Base-by-base conservation (phyloP, 2,329 filamentous ascomycete genomes). In the Geosmithia flava region DNA sequence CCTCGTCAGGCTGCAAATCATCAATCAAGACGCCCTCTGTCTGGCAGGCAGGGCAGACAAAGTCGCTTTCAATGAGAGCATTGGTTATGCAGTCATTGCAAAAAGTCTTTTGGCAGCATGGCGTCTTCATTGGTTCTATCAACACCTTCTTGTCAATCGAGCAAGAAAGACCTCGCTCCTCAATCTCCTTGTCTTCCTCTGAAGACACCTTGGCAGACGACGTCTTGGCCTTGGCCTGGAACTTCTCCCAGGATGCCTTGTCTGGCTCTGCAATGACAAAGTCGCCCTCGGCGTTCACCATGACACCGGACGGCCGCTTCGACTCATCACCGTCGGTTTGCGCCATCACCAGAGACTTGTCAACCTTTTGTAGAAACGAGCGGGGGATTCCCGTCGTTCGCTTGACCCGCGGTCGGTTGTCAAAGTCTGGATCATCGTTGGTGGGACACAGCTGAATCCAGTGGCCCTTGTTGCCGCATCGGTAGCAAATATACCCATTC, bases 41-140 rank as follows among this genome's bases (percentile, higher is more conserved):
- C 68, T 87, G 81, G 74, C 93, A 98, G 57, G 83, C 83, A 54
- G 93, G 93, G 68, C 93, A 98, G 67, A 90, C 76, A 69, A 98
- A 89, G 76, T 98, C 93, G 78, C 85, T 93, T 74, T 97, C 90
- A 70, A 96, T 91, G 68, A 98, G 83, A 69, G 90, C 87, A 79
- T 95, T 95, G 66, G 93, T 94, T 70, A 98, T 96, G 84, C 93
- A 98, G 66, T 96, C 89, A 80, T 93, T 93, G 78, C 93, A 98
- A 76, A 95, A 98, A 63, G 90, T 96, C 78, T 86, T 94, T 71
- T 86, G 80, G 76, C 93, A 98, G 79, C 93, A 98, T 56, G 93
- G 91, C 62, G 93, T 97, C 80, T 95, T 95, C 77, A 94, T 93
- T 78, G 93, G 91, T 67, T 96, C 88, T 81, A 94, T 83, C 71